Evolutionary conservation across 202 grass and related monocot species (phyloP).

Genomic region (Tripidium arundinaceum): DNA sequence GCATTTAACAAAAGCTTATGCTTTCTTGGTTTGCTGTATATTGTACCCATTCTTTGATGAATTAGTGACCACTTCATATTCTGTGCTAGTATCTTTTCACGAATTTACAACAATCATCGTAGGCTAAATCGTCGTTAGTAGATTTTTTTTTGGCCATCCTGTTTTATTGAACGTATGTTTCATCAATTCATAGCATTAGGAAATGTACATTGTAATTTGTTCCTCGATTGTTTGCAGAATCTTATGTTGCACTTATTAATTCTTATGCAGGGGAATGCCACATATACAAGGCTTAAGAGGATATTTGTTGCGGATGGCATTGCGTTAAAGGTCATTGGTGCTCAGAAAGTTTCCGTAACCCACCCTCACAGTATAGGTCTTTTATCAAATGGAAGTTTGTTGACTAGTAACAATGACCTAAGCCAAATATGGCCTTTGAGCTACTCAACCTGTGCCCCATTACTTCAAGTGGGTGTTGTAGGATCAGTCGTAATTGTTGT

Average conservation of each 20-base stretch:
- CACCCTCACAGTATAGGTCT: slow-evolving; percentile 92
- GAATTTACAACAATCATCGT: background rate
- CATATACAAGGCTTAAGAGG: slow-evolving; percentile 64
- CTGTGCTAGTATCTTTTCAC: slow-evolving; percentile 4
- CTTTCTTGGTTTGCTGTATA: background rate
- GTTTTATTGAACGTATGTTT: slow-evolving; percentile 17
- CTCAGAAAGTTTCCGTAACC: slow-evolving; percentile 49
- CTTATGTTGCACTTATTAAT: slow-evolving; percentile 8
- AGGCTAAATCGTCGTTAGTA: background rate
- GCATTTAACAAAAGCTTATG: background rate
- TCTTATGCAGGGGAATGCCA: slow-evolving; percentile 72
- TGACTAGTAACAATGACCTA: slow-evolving; percentile 31
- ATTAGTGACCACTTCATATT: background rate
- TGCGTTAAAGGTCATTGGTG: slow-evolving; percentile 65
- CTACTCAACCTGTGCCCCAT: slow-evolving; percentile 55
- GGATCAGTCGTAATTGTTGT: slow-evolving; percentile 56
- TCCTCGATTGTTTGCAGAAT: slow-evolving; percentile 20
- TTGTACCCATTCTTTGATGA: background rate
- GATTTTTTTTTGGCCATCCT: background rate
- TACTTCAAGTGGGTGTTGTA: slow-evolving; percentile 52
- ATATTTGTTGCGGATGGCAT: slow-evolving; percentile 57
- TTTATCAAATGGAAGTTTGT: slow-evolving; percentile 70
- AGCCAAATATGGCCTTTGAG: slow-evolving; percentile 48
- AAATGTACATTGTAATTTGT: background rate
- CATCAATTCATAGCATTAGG: background rate